Percentiles rank a stretch among this genome's conserved stretches.
Conservation (phyloP, 768 basidiomycete genomes). For the Serendipita sp. region DNA sequence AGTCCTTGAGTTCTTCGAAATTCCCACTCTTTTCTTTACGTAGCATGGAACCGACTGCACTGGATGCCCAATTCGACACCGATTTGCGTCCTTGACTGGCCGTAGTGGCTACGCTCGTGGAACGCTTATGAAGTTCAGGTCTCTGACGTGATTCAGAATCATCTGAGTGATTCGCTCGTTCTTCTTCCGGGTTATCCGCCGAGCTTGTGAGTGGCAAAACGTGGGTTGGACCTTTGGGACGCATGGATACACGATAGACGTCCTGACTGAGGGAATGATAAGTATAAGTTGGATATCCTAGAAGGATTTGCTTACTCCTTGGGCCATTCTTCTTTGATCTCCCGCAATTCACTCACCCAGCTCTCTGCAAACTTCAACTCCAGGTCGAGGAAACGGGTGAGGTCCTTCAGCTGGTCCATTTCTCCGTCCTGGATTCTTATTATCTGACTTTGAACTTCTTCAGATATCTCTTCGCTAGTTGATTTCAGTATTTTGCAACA, state of each 20-base stretch:
- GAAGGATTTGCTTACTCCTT: slow-evolving; percentile 31
- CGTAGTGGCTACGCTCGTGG: not conserved
- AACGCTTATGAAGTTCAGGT: not conserved
- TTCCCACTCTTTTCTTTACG: not conserved
- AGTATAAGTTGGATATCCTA: not conserved
- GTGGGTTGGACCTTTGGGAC: slow-evolving; percentile 14
- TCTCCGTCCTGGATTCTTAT: slow-evolving; percentile 69
- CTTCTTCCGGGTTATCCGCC: slow-evolving; percentile 15
- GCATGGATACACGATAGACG: not conserved
- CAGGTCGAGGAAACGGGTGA: slow-evolving; percentile 53
- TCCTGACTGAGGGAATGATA: not conserved
- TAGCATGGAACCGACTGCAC: not conserved
- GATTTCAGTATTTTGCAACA: not conserved
- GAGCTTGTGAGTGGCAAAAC: slow-evolving; percentile 19
- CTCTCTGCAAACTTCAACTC: slow-evolving; percentile 60
- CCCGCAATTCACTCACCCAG: slow-evolving; percentile 56
- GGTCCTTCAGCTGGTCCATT: slow-evolving; percentile 48
- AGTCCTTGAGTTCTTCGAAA: not conserved
- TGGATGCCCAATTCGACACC: not conserved
- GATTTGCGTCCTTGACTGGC: slow-evolving; percentile 1
- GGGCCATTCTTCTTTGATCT: slow-evolving; percentile 52
- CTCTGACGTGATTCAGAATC: slow-evolving; percentile 9
- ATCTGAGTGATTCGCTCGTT: slow-evolving; percentile 12
- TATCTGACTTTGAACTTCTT: slow-evolving; percentile 72
- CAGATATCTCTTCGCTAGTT: slow-evolving; percentile 65